Percentiles rank a stretch among this genome's conserved stretches.
Conservation (phyloP, 1,284 basidiomycete genomes). For the Leccinum angustisporum region DNA sequence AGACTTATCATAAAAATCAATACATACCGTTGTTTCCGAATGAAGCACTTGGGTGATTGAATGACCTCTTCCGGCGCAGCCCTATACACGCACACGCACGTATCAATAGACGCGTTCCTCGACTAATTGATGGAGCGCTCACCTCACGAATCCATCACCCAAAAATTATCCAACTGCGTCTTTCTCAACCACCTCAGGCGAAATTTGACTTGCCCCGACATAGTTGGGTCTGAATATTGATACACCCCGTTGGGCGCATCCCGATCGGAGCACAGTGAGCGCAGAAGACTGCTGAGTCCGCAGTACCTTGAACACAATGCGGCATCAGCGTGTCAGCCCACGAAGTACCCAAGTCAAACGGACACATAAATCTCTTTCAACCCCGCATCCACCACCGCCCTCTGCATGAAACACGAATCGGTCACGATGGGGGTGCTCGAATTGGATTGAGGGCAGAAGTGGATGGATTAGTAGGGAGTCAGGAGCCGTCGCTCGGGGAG, state of each 20-base stretch:
- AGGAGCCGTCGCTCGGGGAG: conserved; percentile 76
- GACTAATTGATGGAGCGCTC: no score
- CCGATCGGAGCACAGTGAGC: conserved; percentile 44
- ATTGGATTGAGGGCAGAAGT: conserved; percentile 52
- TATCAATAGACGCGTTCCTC: no score
- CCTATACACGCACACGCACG: no score
- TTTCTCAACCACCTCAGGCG: no score
- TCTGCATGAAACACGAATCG: conserved; percentile 66
- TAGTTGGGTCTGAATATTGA: conserved; percentile 22
- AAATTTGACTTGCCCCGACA: no score
- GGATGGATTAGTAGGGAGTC: conserved; percentile 62
- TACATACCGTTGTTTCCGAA: no score
- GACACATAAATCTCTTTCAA: conserved; percentile 73
- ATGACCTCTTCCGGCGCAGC: no score
- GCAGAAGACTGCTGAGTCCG: conserved; percentile 47
- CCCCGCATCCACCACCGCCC: conserved; percentile 60
- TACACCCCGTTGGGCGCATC: conserved; percentile 64
- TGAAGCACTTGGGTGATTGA: no score
- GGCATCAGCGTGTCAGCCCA: neutral
- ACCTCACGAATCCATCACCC: no score
- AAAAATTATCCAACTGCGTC: no score
- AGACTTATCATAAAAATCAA: no score
- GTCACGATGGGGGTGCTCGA: conserved; percentile 75
- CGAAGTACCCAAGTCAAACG: conserved; percentile 26
- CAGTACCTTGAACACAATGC: conserved; percentile 45